Percentiles rank a stretch among this genome's conserved stretches.
These are phyloP conservation scores for Apophysomyces sp. DNA, from an alignment of 371 early-diverging fungal species.

Conservation along the genomic window DNA sequence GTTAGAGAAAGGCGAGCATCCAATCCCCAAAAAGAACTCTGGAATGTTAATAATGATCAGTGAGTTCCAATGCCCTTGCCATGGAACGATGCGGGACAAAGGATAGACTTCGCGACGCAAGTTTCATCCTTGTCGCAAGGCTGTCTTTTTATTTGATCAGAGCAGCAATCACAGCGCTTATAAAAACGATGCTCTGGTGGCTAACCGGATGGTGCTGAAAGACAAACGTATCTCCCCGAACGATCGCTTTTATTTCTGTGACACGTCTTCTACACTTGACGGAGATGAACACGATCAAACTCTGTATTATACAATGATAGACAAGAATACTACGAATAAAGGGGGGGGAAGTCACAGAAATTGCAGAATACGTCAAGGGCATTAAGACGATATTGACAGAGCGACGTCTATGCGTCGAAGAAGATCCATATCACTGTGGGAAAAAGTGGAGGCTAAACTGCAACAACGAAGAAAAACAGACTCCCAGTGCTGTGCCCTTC, in stretches of 20 bases:
- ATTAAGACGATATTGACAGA: neutral
- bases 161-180: constrained; percentile 9
- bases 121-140: constrained; percentile 4
- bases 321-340: neutral
- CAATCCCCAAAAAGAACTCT: constrained; percentile 5
- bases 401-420: neutral
- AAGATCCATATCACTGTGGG: neutral
- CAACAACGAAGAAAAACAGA: too few relatives aligned
- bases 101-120: constrained; percentile 8
- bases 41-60: constrained; percentile 10
- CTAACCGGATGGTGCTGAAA: neutral
- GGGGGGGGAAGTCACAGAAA: neutral
- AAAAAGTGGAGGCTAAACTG: neutral
- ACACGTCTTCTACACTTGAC: neutral
- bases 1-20: neutral
- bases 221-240: neutral
- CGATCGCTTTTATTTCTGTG: neutral
- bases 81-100: constrained; percentile 6
- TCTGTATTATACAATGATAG: neutral
- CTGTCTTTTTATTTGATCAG: constrained; percentile 9
- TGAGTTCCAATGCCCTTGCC: too few relatives aligned
- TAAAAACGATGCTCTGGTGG: neutral
- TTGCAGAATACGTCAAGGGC: neutral
- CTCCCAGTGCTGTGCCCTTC: constrained; percentile 4
- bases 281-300: neutral